A percentile compares a stretch with the other conserved stretches of the same genome.
Evolutionary conservation across 139 green algal species (phyloP).

Genomic region (Coelastrella sp.): DNA sequence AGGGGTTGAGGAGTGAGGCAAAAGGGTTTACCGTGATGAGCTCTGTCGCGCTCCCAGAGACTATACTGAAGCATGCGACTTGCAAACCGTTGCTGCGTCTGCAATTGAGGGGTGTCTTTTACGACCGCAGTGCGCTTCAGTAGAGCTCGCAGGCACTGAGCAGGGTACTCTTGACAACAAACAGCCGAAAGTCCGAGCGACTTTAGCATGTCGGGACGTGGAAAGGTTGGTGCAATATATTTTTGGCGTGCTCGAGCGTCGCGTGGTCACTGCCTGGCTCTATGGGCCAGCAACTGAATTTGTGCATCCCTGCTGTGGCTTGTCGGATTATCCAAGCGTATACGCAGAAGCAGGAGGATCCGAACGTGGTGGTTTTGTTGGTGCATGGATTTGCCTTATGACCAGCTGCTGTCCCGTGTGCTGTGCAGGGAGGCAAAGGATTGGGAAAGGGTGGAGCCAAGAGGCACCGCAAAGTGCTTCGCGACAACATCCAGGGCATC

Average conservation of each 20-base stretch:
- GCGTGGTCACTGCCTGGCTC: background rate
- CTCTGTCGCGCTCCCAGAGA: no score
- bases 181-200: background rate
- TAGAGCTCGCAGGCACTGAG: no score
- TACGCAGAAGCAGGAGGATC: background rate
- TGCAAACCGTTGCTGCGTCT: no score
- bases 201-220: background rate
- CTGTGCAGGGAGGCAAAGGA: slow-evolving; percentile 88
- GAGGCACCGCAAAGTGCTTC: slow-evolving; percentile 93
- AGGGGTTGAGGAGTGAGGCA: no score
- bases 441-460: slow-evolving; percentile 94
- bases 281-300: background rate
- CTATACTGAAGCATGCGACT: no score
- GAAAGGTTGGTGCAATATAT: background rate
- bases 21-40: no score
- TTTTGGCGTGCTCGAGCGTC: background rate
- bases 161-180: no score
- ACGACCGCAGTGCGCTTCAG: no score
- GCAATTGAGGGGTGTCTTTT: no score
- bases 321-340: background rate
- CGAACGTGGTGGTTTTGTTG: background rate
- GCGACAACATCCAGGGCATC: slow-evolving; percentile 96
- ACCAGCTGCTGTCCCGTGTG: no score
- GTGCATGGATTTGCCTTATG: background rate
- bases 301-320: background rate